Base-by-base conservation (phyloP, 208 protist species). In the Acanthamoeba lenticulata region DNA sequence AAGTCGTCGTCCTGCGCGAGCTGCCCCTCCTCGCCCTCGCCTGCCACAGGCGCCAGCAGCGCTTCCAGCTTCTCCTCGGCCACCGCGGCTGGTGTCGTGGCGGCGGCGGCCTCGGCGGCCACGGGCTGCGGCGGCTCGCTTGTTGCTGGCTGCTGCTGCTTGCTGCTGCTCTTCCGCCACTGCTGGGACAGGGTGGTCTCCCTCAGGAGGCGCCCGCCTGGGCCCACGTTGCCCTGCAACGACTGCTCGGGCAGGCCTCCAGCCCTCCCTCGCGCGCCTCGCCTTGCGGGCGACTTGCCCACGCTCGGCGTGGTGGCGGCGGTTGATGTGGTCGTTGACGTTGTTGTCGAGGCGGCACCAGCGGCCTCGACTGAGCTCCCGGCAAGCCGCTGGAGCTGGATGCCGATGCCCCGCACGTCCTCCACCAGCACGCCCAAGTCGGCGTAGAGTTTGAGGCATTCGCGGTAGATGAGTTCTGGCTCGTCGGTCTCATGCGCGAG, bases 351-450 rank as follows among this genome's bases (percentile, higher is more conserved):
- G 15, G 52, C 11, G 52, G 52, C 11, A 11, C 21, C 21, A 11
- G 52, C 57, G 55, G 9, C 40, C 29, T 62, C 55, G 36, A 2
- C 11, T 32, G 11, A n/a, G n/a, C n/a, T n/a, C n/a, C n/a, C n/a
- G n/a, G n/a, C 52, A 1, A 88, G 36, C 60, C 49, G 34, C 38
- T 45, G 40, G 0, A 57, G 11, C 69, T 55, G 79, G 44, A 95
- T 88, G 72, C 94, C 94, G 15, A 95, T 47, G 42, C 94, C 94
- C 15, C 94, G 94, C 19, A 95, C 72, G 29, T 89, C 74, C 27
- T 65, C 55, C 9, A 79, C 34, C 11, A n/a, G 7, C 21, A 94
- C 29, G 27, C 29, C 24, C 32, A 95, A 27, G 7, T 40, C 55
- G 34, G 13, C 27, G 57, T 62, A 94, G 17, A 95, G 36, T 36